A percentile compares a stretch with the other conserved stretches of the same genome.
phyloP scores from a whole-genome alignment of 768 basidiomycete genomes.

The Suillus americanus region DNA sequence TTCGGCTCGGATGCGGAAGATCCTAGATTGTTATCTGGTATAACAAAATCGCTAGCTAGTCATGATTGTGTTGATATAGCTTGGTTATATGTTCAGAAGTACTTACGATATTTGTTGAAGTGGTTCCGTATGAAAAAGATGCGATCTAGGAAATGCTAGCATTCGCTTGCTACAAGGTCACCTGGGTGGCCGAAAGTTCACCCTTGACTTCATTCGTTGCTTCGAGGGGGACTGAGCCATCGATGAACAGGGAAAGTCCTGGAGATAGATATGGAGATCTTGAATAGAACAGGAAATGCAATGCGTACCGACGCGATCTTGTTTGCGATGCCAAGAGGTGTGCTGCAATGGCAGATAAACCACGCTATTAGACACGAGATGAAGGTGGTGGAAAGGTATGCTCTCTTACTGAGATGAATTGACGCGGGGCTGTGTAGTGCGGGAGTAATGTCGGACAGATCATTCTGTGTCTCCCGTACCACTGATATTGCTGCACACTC shows the following conservation, averaged over 20 bases:
- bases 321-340: not conserved
- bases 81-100: not conserved
- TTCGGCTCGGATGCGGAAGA: not conserved
- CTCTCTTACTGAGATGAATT: not conserved
- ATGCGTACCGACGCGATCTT: not conserved
- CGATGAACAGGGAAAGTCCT: not conserved
- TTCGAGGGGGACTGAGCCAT: not conserved
- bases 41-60: not conserved
- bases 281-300: not conserved
- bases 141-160: not conserved
- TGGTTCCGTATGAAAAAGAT: not conserved
- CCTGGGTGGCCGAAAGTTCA: not conserved
- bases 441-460: not conserved
- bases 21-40: not conserved
- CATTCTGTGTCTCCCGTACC: not conserved
- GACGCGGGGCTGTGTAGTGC: not conserved
- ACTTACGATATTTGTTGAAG: not conserved
- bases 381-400: not conserved
- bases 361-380: not conserved
- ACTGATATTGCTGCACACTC: not conserved
- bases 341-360: not conserved
- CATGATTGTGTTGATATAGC: not conserved
- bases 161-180: not conserved
- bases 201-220: not conserved
- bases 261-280: not conserved